Base-by-base conservation (phyloP, 2,329 filamentous ascomycete genomes). In the Aspergillus flavus region DNA sequence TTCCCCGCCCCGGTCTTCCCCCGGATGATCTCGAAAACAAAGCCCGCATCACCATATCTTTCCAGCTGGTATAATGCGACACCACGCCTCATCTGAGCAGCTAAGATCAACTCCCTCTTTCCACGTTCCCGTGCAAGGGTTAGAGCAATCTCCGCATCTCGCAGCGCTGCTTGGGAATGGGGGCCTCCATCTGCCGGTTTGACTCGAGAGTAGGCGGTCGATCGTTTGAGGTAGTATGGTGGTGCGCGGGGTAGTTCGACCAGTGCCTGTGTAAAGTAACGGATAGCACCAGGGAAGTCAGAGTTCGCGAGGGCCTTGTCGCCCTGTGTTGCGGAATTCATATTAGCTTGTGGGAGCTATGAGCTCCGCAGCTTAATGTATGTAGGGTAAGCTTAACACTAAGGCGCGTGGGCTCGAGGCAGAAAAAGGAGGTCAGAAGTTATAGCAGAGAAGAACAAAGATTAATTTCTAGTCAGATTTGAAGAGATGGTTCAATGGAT, bases 61-160 rank as follows among this genome's bases (percentile, higher is more conserved):
- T 86, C 87, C 46, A 93, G 81, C 56, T 89, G 86, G 76, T 88
- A 91, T 30, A 94, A 83, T 12, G 90, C 86, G 14, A 96, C 87
- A 6, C 87, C 91, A 43, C 94, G 87, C 69, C 94, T 88, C 71
- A 95, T 87, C 72, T 97, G 92, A 1, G 92, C 90, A n/a, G 92
- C 87, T 53, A 89, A 84, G 76, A 97, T 92, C 34, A 91, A 84
- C 67, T 92, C 87, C 57, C 91, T 87, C 71, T 89, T 91, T 36
- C 86, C 91, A 46, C 94, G 90, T 66, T 89, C 84, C 30, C 81
- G 81, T 3, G 89, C 90, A 4, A 84, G 79, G 43, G 84, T 79
- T 59, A 91, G 85, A 3, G 89, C 91, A 55, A 84, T 83, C 66
- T 93, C 87, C 43, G 90, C 88, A 76, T 94, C 91, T 45, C 80